Evolutionary conservation across 2,329 filamentous ascomycete species (phyloP), one percentile per base, ranked within the genome.

Genomic region (Neonectria punicea): DNA sequence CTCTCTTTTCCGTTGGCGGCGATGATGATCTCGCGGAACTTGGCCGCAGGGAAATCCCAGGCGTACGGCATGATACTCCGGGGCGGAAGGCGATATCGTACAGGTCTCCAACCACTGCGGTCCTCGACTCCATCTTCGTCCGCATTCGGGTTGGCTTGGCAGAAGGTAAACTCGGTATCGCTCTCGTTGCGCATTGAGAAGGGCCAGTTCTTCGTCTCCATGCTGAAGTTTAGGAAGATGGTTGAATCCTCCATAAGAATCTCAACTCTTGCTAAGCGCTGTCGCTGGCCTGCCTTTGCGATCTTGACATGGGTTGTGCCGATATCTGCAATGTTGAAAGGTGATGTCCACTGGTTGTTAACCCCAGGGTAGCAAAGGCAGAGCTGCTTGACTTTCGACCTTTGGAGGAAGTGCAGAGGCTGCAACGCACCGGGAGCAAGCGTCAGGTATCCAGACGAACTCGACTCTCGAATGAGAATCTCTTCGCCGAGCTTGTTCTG

Each of bases 121-220:
- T 98, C 93, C 71, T 93, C 91, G 5, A 86, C 86, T 60, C 95
- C 94, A 65, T 98, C 94, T 67, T 98, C 94, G 65, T 97, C 94
- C 10, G 97, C 83, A 72, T 95, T 97, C 5, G 96, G 96, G 74
- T 98, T 92, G 18, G 93, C 92, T 79, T 99, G 96, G 83, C 92
- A 97, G 82, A 99, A 99, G 53, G 95, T 91, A 79, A 98, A 98
- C 76, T 98, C 96, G 25, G 92, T 92, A 74, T 98, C 95, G 75
- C 95, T 98, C 81, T 98, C 96, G 76, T 99, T 99, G 69, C 96
- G 92, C 90, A 99, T 98, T 0, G 94, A 98, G 81, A 96, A 99
- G 0, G 96, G 96, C 96, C 96, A 99, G 76, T 97, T 93, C 79
- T 96, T 97, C 6, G 89, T 94, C 81, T 99, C 96, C 70, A 95